Evolutionary conservation across 225 moss, liverwort and hornwort genomes (phyloP).

Genomic region (Polytrichum formosum): DNA sequence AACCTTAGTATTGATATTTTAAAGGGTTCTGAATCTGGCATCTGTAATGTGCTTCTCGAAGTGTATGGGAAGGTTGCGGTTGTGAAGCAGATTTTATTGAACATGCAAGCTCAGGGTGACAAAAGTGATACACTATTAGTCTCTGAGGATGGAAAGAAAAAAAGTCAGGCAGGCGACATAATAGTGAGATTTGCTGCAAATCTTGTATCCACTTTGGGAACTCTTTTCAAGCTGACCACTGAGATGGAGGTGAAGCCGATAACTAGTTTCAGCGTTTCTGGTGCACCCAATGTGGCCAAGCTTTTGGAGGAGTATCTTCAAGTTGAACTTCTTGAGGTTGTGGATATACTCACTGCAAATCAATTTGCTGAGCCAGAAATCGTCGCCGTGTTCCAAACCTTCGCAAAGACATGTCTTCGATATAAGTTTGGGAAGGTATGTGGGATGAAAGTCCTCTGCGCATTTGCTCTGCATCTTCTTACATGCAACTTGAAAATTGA

Average conservation of each 20-base stretch:
- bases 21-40: constrained; percentile 41
- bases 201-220: constrained; percentile 48
- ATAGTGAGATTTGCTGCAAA: constrained; percentile 45
- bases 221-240: constrained; percentile 46
- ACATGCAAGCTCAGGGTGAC: constrained; percentile 27
- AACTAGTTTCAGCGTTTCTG: constrained; percentile 9
- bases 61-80: constrained; percentile 39
- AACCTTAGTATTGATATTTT: constrained; percentile 22
- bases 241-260: constrained; percentile 30
- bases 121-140: constrained; percentile 5
- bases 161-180: constrained; percentile 22
- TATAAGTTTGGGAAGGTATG: constrained; percentile 56
- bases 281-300: constrained; percentile 16
- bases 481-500: constrained; percentile 28
- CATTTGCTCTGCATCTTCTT: constrained; percentile 45
- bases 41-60: constrained; percentile 20
- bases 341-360: constrained; percentile 36
- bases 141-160: constrained; percentile 34
- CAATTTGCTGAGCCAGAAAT: constrained; percentile 40
- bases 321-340: constrained; percentile 42
- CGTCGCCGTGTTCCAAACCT: constrained; percentile 40
- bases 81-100: constrained; percentile 28
- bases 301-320: constrained; percentile 60
- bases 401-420: constrained; percentile 52
- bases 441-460: constrained; percentile 63